Evolutionary conservation across 148 eudicot genomes (phyloP).

Genomic region (Rhododendron williamsianum): DNA sequence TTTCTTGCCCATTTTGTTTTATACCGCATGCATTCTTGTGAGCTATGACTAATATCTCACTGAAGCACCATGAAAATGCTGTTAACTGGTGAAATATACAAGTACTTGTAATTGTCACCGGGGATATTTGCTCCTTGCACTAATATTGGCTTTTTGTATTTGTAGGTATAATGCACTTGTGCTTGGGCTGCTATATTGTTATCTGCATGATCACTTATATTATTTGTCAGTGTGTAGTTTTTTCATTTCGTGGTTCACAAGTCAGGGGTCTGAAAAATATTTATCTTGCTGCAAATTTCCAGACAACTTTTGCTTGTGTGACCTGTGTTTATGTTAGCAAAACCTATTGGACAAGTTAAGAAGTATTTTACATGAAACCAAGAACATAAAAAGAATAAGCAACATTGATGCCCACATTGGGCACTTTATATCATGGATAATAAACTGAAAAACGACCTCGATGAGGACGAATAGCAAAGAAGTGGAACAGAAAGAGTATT

Average conservation of each 20-base stretch:
- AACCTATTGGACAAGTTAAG: background rate
- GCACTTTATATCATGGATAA: background rate
- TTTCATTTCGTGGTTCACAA: background rate
- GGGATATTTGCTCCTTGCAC: background rate
- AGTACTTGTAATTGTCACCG: background rate
- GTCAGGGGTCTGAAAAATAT: background rate
- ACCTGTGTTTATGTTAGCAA: background rate
- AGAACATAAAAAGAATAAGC: background rate
- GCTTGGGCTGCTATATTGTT: background rate
- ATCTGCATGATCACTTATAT: background rate
- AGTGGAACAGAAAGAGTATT: background rate
- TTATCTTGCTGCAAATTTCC: background rate
- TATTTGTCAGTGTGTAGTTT: background rate
- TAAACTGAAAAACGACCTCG: background rate
- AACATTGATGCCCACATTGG: background rate
- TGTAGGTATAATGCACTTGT: background rate
- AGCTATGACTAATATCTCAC: background rate
- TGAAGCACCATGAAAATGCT: background rate
- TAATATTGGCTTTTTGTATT: background rate
- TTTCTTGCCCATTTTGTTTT: background rate
- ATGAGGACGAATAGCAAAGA: background rate
- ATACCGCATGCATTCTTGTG: background rate
- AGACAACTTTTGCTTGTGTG: background rate
- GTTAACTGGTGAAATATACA: background rate
- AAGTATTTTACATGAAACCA: background rate